Evolutionary conservation across 192 early-diverging fungal species (phyloP).

Genomic region (Geosiphon pyriformis): DNA sequence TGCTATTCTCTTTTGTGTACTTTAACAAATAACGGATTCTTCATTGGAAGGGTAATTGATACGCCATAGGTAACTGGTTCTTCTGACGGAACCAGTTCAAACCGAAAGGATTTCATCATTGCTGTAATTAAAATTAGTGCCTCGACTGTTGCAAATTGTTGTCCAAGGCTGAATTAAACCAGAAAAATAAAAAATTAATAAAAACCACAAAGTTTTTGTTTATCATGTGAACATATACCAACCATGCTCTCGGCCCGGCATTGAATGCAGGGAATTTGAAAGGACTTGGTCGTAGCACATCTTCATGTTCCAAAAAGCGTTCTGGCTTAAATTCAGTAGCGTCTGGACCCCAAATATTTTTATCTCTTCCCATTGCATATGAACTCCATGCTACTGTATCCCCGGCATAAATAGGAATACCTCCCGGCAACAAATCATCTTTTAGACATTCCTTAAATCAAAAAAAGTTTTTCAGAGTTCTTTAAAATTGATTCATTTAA

Average conservation of each 20-base stretch:
- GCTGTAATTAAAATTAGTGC: constrained; percentile 31
- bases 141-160: constrained; percentile 38
- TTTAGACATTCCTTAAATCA: constrained; percentile 32
- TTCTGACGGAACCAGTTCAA: constrained; percentile 33
- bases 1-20: constrained; percentile 12
- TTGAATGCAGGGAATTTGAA: constrained; percentile 55
- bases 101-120: constrained; percentile 33
- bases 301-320: constrained; percentile 49
- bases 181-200: neutral
- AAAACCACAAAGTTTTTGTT: neutral
- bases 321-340: constrained; percentile 59
- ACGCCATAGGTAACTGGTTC: constrained; percentile 14
- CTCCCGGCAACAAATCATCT: constrained; percentile 59
- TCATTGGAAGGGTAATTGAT: constrained; percentile 38
- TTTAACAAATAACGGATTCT: constrained; percentile 32
- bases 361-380: constrained; percentile 47
- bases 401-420: constrained; percentile 46
- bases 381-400: constrained; percentile 45
- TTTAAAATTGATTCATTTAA: neutral
- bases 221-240: neutral
- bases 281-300: constrained; percentile 28
- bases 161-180: constrained; percentile 27
- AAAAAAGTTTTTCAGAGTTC: neutral
- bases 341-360: constrained; percentile 60
- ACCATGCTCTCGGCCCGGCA: constrained; percentile 47